Evolutionary conservation across 1,139 yeast genomes (phyloP).

Genomic region (Saccharomyces hybrid): DNA sequence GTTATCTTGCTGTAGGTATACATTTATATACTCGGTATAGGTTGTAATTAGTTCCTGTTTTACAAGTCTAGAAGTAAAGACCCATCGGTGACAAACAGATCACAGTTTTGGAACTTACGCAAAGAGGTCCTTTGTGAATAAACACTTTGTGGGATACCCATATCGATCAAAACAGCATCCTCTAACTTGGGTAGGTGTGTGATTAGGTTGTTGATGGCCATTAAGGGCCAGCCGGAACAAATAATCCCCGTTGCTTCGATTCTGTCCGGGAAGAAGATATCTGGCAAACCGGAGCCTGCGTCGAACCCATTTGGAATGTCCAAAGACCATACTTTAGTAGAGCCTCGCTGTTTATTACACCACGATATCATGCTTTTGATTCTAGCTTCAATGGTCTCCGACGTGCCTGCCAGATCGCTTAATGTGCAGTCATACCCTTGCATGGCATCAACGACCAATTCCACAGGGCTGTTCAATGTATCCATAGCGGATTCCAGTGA

Average conservation of each 20-base stretch:
- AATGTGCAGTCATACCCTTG: conserved; percentile 75
- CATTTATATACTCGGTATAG: background rate
- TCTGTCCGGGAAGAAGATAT: conserved; percentile 21
- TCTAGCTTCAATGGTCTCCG: conserved; percentile 14
- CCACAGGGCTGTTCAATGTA: conserved; percentile 65
- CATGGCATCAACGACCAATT: conserved; percentile 69
- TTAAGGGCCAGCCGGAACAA: conserved; percentile 67
- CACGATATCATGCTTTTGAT: conserved; percentile 45
- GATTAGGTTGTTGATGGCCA: conserved; percentile 49
- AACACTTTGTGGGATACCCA: conserved; percentile 52
- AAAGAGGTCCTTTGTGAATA: conserved; percentile 26
- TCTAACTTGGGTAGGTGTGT: conserved; percentile 27
- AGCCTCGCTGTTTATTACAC: conserved; percentile 51
- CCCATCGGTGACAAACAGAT: conserved; percentile 27
- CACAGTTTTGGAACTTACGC: conserved; percentile 27
- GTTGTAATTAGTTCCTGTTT: background rate
- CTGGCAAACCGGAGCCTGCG: conserved; percentile 65
- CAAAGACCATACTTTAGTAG: conserved; percentile 52
- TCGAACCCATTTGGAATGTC: conserved; percentile 84
- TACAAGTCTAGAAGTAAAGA: conserved; percentile 11
- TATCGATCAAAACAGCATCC: conserved; percentile 50
- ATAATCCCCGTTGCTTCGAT: conserved; percentile 39
- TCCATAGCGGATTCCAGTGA: conserved; percentile 33
- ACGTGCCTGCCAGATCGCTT: conserved; percentile 30
- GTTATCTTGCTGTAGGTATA: background rate